phyloP scores from a whole-genome alignment of 176 grass and related monocot species.

The Sorghum bicolor region DNA sequence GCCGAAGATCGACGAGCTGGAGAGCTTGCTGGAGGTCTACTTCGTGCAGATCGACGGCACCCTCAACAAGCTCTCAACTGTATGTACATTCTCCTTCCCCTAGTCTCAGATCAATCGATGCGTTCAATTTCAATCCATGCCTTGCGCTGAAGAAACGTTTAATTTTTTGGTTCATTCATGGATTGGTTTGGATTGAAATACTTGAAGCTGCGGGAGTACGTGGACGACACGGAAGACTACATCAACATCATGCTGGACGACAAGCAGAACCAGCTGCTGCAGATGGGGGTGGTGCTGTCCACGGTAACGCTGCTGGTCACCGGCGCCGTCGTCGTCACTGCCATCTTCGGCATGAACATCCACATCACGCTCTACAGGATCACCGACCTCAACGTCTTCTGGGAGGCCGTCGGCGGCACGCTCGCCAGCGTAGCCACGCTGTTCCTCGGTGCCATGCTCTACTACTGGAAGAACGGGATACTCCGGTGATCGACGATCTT shows the following conservation, averaged over 20 bases:
- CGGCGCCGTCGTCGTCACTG: constrained; percentile 25
- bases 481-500: constrained; percentile 46
- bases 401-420: constrained; percentile 36
- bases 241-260: constrained; percentile 86
- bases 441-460: constrained; percentile 40
- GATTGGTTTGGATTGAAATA: not conserved
- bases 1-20: constrained; percentile 55
- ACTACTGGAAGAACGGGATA: constrained; percentile 44
- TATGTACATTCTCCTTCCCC: not conserved
- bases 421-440: constrained; percentile 27
- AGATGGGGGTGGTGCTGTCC: constrained; percentile 67
- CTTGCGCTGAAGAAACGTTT: not conserved
- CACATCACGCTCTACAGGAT: constrained; percentile 29
- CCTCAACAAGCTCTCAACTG: constrained; percentile 53
- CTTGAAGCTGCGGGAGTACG: constrained; percentile 55
- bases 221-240: constrained; percentile 76
- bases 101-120: not conserved
- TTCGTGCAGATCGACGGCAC: constrained; percentile 76
- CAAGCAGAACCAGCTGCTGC: constrained; percentile 77
- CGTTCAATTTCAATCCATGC: not conserved
- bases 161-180: not conserved
- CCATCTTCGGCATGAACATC: constrained; percentile 56
- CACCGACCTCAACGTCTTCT: constrained; percentile 31
- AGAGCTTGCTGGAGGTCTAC: constrained; percentile 71
- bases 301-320: constrained; percentile 49